Conservation (phyloP, 1,284 basidiomycete genomes). For the Macrocybe sp. region DNA sequence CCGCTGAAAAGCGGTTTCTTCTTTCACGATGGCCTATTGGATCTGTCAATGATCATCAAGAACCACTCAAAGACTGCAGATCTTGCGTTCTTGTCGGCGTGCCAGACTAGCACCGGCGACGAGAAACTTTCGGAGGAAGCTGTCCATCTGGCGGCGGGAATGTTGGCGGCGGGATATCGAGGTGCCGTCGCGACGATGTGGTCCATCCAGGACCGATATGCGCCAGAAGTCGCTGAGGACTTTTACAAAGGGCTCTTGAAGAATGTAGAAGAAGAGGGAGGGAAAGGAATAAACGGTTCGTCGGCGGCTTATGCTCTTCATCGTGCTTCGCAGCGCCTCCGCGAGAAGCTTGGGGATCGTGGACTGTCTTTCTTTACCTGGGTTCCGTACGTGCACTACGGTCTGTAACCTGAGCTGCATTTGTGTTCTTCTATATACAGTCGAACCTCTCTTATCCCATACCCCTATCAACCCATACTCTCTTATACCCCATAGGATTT, state of each 20-base stretch:
- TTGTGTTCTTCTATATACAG: no score
- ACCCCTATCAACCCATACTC: no score
- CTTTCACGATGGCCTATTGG: conserved; percentile 18
- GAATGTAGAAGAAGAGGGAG: background rate
- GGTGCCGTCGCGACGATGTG: conserved; percentile 29
- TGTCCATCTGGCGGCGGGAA: conserved; percentile 27
- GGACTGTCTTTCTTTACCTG: background rate
- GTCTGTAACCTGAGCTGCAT: conserved; percentile 1
- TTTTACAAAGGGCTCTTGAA: conserved; percentile 5
- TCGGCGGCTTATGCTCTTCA: background rate
- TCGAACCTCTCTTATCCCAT: no score
- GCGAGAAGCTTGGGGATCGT: no score
- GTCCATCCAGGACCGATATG: conserved; percentile 11
- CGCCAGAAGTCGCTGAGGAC: conserved; percentile 2
- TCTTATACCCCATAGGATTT: no score
- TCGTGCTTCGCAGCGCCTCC: background rate
- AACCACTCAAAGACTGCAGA: conserved; percentile 15
- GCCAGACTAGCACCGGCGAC: conserved; percentile 28
- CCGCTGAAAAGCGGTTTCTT: conserved; percentile 20
- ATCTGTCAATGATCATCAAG: conserved; percentile 19
- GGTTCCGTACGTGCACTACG: conserved; percentile 1
- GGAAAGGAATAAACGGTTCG: no score
- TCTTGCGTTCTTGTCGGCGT: conserved; percentile 31
- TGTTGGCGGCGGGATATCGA: conserved; percentile 26
- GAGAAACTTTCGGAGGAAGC: conserved; percentile 21